phyloP scores from a whole-genome alignment of 208 protist genomes.

The Leishmania mexicana region DNA sequence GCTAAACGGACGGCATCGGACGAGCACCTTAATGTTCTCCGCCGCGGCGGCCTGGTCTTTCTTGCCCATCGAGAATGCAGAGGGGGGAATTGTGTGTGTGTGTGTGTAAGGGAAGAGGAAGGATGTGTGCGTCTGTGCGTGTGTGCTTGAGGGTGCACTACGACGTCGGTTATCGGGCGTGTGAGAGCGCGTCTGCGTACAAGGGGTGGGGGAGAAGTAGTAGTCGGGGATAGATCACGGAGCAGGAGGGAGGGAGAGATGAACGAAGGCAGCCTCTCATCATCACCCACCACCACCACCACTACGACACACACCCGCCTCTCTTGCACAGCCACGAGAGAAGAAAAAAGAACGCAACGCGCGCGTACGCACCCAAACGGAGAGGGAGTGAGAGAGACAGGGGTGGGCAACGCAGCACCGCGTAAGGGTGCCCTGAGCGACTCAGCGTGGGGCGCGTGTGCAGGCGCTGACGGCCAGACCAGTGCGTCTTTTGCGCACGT shows the following conservation, averaged over 20 bases:
- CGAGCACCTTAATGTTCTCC: slow-evolving; percentile 91
- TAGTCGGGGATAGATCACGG: not conserved
- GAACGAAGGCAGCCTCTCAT: not conserved
- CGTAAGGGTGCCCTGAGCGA: not conserved
- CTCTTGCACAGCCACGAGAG: too few species aligned
- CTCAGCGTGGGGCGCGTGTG: not conserved
- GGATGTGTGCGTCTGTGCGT: too few species aligned
- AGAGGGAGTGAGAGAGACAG: too few species aligned
- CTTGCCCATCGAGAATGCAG: slow-evolving; percentile 56
- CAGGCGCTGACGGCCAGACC: not conserved
- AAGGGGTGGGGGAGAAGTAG: not conserved
- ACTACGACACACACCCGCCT: too few species aligned
- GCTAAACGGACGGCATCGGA: slow-evolving; percentile 85
- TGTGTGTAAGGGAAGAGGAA: not conserved
- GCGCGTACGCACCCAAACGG: too few species aligned
- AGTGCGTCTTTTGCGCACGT: not conserved
- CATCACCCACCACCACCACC: too few species aligned
- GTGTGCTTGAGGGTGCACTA: not conserved
- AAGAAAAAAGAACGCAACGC: too few species aligned
- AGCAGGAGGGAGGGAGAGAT: not conserved
- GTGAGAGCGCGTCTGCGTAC: not conserved
- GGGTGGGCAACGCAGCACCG: not conserved
- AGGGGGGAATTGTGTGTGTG: not conserved
- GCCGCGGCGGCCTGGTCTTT: slow-evolving; percentile 55
- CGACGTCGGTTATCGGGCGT: not conserved